A percentile compares a stretch with the other conserved stretches of the same genome.
Conservation (phyloP, 345 rosid species). For the Eucalyptus decipiens region DNA sequence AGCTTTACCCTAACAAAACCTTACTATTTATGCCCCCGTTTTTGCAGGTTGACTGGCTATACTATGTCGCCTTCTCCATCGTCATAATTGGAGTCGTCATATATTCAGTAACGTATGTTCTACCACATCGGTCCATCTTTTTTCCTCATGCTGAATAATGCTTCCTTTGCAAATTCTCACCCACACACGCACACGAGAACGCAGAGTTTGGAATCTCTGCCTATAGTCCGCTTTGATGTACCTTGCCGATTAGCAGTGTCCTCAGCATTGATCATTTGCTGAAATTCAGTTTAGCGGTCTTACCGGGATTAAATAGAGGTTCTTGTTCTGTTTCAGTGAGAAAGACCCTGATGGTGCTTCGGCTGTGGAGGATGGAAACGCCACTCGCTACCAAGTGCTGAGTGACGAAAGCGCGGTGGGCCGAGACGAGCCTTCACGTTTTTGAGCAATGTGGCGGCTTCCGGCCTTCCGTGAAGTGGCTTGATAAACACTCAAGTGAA, state of each 20-base stretch:
- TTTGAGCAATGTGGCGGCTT: background rate
- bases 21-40: background rate
- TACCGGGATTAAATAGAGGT: background rate
- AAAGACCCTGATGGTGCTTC: background rate
- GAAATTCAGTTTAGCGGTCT: background rate
- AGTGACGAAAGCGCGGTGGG: background rate
- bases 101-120: conserved; percentile 26
- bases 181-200: background rate
- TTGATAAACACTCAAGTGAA: background rate
- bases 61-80: conserved; percentile 26
- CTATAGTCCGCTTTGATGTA: background rate
- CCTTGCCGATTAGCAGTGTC: background rate
- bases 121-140: background rate
- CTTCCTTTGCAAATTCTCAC: background rate
- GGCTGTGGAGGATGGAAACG: background rate
- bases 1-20: background rate
- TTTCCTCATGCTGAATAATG: background rate
- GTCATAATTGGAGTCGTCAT: conserved; percentile 30
- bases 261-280: background rate
- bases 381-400: conserved; percentile 6
- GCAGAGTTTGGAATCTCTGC: background rate
- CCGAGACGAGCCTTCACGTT: background rate
- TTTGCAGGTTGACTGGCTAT: conserved; percentile 53
- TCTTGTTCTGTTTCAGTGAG: background rate
- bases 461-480: background rate